Evolutionary conservation across 2,329 filamentous ascomycete species (phyloP).

Genomic region (Pseudocercospora cruenta): DNA sequence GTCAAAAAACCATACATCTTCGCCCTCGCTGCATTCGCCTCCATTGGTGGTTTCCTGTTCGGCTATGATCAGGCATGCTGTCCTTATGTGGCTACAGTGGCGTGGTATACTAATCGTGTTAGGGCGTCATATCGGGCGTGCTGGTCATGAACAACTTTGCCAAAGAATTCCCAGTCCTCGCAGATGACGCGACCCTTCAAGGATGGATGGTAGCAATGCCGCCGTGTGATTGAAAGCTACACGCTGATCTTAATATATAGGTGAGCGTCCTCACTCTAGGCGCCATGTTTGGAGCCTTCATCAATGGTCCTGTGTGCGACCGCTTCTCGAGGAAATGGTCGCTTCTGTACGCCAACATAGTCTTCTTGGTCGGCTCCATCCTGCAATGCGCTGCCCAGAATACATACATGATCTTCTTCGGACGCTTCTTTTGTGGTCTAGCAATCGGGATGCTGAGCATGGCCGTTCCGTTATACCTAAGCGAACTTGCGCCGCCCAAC

Average conservation of each 20-base stretch:
- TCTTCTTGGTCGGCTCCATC: neutral
- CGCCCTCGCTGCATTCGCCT: neutral
- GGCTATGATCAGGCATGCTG: constrained; percentile 1
- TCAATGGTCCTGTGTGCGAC: neutral
- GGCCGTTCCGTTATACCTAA: constrained; percentile 46
- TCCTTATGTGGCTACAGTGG: neutral
- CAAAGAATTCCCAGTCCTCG: neutral
- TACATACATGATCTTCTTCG: constrained; percentile 4
- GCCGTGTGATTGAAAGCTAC: neutral
- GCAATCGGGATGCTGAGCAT: constrained; percentile 31
- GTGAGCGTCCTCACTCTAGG: neutral
- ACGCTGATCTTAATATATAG: neutral
- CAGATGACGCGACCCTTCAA: neutral
- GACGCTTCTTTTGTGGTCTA: constrained; percentile 31
- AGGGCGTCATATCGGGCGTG: neutral
- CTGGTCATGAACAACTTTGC: constrained; percentile 5
- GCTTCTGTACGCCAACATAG: neutral
- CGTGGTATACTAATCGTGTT: neutral
- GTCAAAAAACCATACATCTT: constrained; percentile 7
- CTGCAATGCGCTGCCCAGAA: constrained; percentile 3
- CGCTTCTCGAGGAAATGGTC: constrained; percentile 5
- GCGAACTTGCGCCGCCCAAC: constrained; percentile 40
- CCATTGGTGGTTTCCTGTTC: neutral
- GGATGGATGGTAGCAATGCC: neutral
- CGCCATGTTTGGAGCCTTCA: constrained; percentile 1